Evolutionary conservation across 129 eudicot genomes (phyloP), one percentile per base, ranked within the genome.

Genomic region (Sambucus nigra): DNA sequence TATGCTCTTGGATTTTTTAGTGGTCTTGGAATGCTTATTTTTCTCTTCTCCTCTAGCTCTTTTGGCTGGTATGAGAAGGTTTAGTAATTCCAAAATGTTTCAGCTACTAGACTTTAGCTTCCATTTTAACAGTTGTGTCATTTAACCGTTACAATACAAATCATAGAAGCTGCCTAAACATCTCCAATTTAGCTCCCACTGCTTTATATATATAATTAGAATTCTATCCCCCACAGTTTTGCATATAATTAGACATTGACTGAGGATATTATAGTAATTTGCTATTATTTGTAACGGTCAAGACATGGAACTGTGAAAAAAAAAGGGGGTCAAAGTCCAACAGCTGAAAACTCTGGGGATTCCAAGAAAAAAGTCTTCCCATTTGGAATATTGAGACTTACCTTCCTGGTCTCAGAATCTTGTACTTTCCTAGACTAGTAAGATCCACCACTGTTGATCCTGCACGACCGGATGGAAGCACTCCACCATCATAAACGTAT

Each of bases 361-460:
- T 33, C 20, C 24, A 4, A 12, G 48, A 22, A 25, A 40, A 25
- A 7, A 42, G 23, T 10, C 44, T 55, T 18, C 46, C 2, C 5
- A 14, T 7, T 0, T 11, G 12, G 25, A 33, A 19, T 47, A 29
- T 51, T 63, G 19, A 69, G 25, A n/a, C 55, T 65, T 63, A 91
- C 99, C 99, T 91, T 60, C 99, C 99, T 4, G 89, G 74, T 66
- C 99, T 72, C 40, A 86, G 59, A 14, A 86, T 91, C 80, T 74
- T 86, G 77, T 79, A 91, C 48, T 67, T 68, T 47, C 99, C 94
- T 0, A 59, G 64, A 59, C 47, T 32, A 21, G 91, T 82, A 49
- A 86, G 95, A 73, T 91, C 95, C 25, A 91, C 94, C 28, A 91
- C 63, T 1, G 95, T 91, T 51, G 99, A 91, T 65, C 99, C 99